Evolutionary conservation across 805 yeast genomes (phyloP).

Genomic region (Schizosaccharomyces octosporus): DNA sequence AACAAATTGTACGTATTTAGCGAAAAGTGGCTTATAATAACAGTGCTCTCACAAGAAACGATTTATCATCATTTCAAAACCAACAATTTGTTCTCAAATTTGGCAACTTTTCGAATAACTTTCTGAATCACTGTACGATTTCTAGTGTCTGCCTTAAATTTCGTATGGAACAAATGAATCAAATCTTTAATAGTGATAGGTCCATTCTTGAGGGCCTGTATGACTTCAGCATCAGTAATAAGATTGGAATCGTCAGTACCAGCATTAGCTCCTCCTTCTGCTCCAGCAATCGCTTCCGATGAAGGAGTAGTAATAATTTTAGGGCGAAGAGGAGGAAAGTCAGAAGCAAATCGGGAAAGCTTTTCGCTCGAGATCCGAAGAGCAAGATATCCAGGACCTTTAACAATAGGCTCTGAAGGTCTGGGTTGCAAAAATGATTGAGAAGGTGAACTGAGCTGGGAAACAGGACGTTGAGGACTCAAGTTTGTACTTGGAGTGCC

Average conservation of each 20-base stretch:
- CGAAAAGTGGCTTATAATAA: background rate
- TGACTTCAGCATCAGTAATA: background rate
- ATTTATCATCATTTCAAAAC: background rate
- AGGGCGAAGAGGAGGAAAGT: background rate
- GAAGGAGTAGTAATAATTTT: background rate
- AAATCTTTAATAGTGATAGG: conserved; percentile 1
- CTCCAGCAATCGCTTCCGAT: background rate
- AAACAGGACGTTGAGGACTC: background rate
- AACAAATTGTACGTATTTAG: too few relatives aligned
- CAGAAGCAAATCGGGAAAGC: background rate
- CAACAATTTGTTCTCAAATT: background rate
- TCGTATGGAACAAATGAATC: background rate
- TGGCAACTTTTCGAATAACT: background rate
- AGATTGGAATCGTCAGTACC: background rate
- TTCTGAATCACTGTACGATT: background rate
- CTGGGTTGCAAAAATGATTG: background rate
- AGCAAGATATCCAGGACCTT: background rate
- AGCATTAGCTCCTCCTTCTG: too few relatives aligned
- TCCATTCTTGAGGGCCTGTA: background rate
- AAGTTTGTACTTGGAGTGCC: background rate
- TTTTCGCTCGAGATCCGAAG: background rate
- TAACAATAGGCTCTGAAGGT: background rate
- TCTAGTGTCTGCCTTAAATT: background rate
- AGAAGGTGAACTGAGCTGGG: background rate
- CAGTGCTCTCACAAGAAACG: background rate